These are phyloP conservation scores for Pseudomonodictys pantanalensis DNA, from an alignment of 495 filamentous ascomycete species.

Conservation along the genomic window DNA sequence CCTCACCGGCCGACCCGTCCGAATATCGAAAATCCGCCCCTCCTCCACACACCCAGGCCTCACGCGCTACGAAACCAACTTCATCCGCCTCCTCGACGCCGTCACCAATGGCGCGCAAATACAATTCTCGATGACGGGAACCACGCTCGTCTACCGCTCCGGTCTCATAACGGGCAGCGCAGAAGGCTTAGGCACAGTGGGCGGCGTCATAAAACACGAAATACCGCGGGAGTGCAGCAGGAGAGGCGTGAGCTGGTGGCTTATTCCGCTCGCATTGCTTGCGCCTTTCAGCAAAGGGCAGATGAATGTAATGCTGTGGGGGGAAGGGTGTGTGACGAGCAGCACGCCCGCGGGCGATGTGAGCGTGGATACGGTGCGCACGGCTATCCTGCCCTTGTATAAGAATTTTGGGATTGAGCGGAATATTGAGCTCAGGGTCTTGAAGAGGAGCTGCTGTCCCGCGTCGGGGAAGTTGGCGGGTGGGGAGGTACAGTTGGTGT, in stretches of 20 bases:
- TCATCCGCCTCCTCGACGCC: conserved; percentile 89
- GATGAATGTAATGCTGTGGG: conserved; percentile 83
- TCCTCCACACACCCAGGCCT: conserved; percentile 85
- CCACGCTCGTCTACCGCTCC: conserved; percentile 83
- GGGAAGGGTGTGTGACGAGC: conserved; percentile 89
- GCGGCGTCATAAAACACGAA: conserved; percentile 73
- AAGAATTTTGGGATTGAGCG: conserved; percentile 83
- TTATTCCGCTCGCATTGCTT: conserved; percentile 82
- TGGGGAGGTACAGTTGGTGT: conserved; percentile 89
- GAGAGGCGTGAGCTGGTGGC: conserved; percentile 86
- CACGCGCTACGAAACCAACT: conserved; percentile 86
- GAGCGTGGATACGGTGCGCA: conserved; percentile 87
- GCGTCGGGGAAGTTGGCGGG: conserved; percentile 70
- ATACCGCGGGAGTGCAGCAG: conserved; percentile 65
- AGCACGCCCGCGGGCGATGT: conserved; percentile 79
- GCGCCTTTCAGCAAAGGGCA: conserved; percentile 90
- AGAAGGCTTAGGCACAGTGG: conserved; percentile 61
- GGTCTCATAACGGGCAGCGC: conserved; percentile 84
- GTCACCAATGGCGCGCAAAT: conserved; percentile 93
- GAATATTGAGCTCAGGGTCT: conserved; percentile 81
- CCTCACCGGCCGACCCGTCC: conserved; percentile 81
- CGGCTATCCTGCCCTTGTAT: conserved; percentile 85
- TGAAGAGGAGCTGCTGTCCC: conserved; percentile 73
- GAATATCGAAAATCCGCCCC: conserved; percentile 89
- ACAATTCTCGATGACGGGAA: conserved; percentile 94